These are phyloP conservation scores for Dichotomopilus funicola DNA, from an alignment of 2,329 filamentous ascomycete genomes.

Conservation along the genomic window DNA sequence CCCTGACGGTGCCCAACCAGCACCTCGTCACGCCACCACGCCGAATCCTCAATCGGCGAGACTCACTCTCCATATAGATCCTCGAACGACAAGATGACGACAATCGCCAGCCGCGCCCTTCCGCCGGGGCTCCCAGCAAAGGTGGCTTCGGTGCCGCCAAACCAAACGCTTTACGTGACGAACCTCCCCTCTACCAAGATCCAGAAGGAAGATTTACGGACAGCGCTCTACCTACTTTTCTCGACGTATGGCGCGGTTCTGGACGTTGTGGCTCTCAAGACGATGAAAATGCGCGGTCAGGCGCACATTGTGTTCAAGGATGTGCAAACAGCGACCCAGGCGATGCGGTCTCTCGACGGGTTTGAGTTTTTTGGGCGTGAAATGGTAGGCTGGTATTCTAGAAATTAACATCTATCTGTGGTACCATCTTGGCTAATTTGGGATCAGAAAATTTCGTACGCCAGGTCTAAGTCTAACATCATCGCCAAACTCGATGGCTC, in stretches of 20 bases:
- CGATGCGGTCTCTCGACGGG: slow-evolving; percentile 81
- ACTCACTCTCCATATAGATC: slow-evolving; percentile 12
- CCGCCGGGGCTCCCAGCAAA: slow-evolving; percentile 28
- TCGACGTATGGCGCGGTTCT: slow-evolving; percentile 89
- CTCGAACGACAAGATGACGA: slow-evolving; percentile 26
- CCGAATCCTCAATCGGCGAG: not conserved
- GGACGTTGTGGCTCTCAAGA: slow-evolving; percentile 85
- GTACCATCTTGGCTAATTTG: slow-evolving; percentile 8
- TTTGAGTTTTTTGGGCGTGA: slow-evolving; percentile 78
- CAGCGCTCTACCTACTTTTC: slow-evolving; percentile 86
- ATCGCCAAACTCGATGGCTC: slow-evolving; percentile 89
- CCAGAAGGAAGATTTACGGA: slow-evolving; percentile 79
- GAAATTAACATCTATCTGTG: not conserved
- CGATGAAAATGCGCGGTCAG: slow-evolving; percentile 88
- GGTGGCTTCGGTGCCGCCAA: slow-evolving; percentile 56
- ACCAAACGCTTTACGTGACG: slow-evolving; percentile 80
- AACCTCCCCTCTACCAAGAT: slow-evolving; percentile 84
- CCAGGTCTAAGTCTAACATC: slow-evolving; percentile 80
- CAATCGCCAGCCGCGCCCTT: slow-evolving; percentile 32
- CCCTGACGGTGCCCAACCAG: not conserved
- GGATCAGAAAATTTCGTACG: slow-evolving; percentile 77
- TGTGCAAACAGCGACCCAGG: slow-evolving; percentile 84
- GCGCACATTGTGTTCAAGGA: slow-evolving; percentile 90
- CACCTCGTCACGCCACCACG: not conserved
- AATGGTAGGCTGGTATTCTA: slow-evolving; percentile 54